Conservation (phyloP, 2,329 filamentous ascomycete genomes). For the Venturia oleaginea region DNA sequence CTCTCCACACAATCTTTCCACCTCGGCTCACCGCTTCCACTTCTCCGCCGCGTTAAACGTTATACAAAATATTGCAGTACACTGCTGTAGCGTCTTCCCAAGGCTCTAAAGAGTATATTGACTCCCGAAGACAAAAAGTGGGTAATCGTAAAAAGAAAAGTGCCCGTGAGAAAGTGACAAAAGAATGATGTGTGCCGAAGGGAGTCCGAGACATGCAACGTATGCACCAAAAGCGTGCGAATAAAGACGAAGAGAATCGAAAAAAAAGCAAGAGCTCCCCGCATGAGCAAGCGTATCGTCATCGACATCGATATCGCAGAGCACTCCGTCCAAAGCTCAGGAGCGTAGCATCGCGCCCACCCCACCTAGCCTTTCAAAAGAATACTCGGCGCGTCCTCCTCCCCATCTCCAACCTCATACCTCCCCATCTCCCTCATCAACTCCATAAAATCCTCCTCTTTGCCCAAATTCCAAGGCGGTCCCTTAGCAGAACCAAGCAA, state of each 20-base stretch:
- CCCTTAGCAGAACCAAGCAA: conserved; percentile 27
- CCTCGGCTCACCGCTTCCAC: neutral
- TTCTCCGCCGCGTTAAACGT: neutral
- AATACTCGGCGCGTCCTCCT: neutral
- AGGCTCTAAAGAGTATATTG: neutral
- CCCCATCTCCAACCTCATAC: neutral
- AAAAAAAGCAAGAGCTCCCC: too few relatives aligned
- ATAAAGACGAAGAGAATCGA: neutral
- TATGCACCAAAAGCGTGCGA: neutral
- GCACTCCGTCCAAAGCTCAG: neutral
- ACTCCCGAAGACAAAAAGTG: neutral
- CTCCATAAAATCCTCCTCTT: conserved; percentile 33
- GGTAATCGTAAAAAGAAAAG: neutral
- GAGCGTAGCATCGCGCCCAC: neutral
- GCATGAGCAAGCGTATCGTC: too few relatives aligned
- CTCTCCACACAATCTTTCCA: neutral
- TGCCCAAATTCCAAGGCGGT: conserved; percentile 18
- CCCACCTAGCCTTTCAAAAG: neutral
- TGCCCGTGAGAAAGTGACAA: neutral
- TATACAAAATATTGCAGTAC: neutral
- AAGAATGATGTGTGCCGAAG: neutral
- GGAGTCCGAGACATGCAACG: neutral
- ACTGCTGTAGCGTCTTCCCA: neutral
- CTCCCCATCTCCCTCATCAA: conserved; percentile 27
- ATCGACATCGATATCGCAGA: too few relatives aligned